Evolutionary conservation across 1,139 yeast species (phyloP).

Genomic region (Geotrichum citri-aurantii): DNA sequence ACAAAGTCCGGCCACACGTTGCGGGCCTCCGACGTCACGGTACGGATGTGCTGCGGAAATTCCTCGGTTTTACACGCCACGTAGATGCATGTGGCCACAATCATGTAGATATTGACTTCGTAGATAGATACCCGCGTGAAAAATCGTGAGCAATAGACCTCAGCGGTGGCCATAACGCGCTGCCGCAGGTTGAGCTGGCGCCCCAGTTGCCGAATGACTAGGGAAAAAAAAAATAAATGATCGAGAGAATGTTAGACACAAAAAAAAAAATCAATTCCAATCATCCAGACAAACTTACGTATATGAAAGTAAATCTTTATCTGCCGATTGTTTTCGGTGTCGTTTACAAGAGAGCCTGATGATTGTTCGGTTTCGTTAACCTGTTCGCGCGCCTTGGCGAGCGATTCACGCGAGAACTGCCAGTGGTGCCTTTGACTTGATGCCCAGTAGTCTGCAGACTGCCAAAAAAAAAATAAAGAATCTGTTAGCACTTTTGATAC

Average conservation of each 20-base stretch:
- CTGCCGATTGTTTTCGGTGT: constrained; percentile 37
- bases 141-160: constrained; percentile 71
- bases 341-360: constrained; percentile 22
- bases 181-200: constrained; percentile 72
- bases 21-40: constrained; percentile 77
- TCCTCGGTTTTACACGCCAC: constrained; percentile 93
- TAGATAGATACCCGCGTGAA: constrained; percentile 64
- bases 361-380: constrained; percentile 29
- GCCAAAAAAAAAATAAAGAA: not conserved
- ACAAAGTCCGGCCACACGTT: constrained; percentile 93
- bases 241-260: constrained; percentile 23
- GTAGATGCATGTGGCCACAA: constrained; percentile 81
- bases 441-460: constrained; percentile 60
- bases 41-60: constrained; percentile 87
- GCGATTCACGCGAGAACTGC: constrained; percentile 51
- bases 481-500: not conserved
- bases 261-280: constrained; percentile 38
- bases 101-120: constrained; percentile 74
- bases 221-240: constrained; percentile 39
- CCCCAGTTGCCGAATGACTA: constrained; percentile 65
- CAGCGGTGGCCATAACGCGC: constrained; percentile 83
- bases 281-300: constrained; percentile 24
- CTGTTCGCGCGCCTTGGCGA: constrained; percentile 40
- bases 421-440: constrained; percentile 60
- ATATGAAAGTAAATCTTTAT: constrained; percentile 41